Base-by-base conservation (phyloP, 306 rosid genomes). In the Elaeagnus macrophylla region DNA sequence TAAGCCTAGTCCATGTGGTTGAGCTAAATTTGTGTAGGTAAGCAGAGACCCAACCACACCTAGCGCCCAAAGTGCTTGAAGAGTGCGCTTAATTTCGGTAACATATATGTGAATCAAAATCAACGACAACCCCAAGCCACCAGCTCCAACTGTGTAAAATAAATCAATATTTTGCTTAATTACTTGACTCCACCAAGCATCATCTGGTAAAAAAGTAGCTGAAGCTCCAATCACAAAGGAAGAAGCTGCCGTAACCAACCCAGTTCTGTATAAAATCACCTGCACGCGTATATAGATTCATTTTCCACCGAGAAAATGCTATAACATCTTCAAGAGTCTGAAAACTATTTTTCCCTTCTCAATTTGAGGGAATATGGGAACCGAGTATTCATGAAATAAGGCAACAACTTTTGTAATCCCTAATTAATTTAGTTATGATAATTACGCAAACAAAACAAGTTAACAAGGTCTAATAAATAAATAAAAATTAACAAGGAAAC, bases 41-140 rank as follows among this genome's bases (percentile, higher is more conserved):
- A 76, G 63, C 32, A 76, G 67, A 3, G 94, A 86, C 52, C 97
- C 94, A 59, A 81, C 54, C 73, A 74, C 76, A 15, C 94, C 97
- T 55, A 83, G 79, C n/a, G 48, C 81, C 96, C 97, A 90, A 3
- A 90, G 64, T 38, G 91, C 83, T 80, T 90, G 95, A 40, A 90
- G 76, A 48, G 81, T 51, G 53, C 86, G 94, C 86, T 90, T 90
- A 61, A 90, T 90, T 68, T 77, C 75, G 53, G 88, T 67, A 19
- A 90, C 83, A 63, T 90, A 90, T 36, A 83, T 83, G 64, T 86
- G 97, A 61, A 90, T 86, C 81, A 86, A 72, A 35, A 83, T 9
- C 25, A 86, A 60, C 9, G 97, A 78, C 65, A 86, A 53, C 54
- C 95, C 97, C 75, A 90, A 62, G 37, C 94, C 94, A 72, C 72